These are phyloP conservation scores for Aureobasidium sp. DNA, from an alignment of 2,329 filamentous ascomycete genomes.

Conservation along the genomic window DNA sequence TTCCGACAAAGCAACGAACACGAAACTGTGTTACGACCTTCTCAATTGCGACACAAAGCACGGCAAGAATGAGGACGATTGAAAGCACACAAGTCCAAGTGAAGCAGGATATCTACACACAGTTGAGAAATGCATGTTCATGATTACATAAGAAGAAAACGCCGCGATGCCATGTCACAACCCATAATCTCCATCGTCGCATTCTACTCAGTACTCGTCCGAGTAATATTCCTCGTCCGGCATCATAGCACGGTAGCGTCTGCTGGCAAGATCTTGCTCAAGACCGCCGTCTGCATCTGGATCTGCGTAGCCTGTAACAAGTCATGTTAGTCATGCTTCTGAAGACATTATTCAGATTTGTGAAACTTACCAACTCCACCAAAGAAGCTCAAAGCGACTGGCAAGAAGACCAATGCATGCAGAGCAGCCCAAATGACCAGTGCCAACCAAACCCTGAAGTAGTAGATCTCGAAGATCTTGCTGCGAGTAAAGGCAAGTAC, in stretches of 20 bases:
- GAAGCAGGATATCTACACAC: no score
- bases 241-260: constrained; percentile 69
- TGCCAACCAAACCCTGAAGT: constrained; percentile 93
- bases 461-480: constrained; percentile 99
- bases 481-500: constrained; percentile 91
- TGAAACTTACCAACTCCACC: constrained; percentile 63
- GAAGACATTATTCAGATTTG: background rate
- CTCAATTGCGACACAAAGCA: background rate
- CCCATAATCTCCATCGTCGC: background rate
- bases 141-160: background rate
- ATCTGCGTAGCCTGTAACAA: constrained; percentile 65
- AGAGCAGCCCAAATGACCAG: constrained; percentile 82
- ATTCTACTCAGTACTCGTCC: constrained; percentile 46
- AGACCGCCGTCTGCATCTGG: constrained; percentile 80
- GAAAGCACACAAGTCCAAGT: background rate
- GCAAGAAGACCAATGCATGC: constrained; percentile 86
- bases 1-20: background rate
- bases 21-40: background rate
- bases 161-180: background rate
- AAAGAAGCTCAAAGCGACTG: constrained; percentile 76
- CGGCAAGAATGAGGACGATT: no score
- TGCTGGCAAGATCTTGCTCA: constrained; percentile 77
- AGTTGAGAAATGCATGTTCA: background rate
- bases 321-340: constrained; percentile 1
- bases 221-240: constrained; percentile 73